These are phyloP conservation scores for Xylariales sp. DNA, from an alignment of 2,329 filamentous ascomycete genomes.

Conservation along the genomic window DNA sequence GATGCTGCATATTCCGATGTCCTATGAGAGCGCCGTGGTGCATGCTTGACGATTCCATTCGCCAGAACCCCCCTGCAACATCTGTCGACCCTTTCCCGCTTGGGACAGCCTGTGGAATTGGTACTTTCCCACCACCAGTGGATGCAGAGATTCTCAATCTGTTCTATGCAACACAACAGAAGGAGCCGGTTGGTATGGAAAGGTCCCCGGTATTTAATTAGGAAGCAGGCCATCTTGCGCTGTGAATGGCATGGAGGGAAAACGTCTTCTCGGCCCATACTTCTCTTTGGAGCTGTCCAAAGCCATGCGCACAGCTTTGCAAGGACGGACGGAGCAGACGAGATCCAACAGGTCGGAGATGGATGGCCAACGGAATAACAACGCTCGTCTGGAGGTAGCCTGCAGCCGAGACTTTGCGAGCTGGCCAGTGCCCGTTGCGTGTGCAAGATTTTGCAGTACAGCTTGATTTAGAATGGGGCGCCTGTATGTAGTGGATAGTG, in stretches of 20 bases:
- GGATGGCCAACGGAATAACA: too few relatives aligned
- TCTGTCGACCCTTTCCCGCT: conserved; percentile 19
- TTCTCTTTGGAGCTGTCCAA: too few relatives aligned
- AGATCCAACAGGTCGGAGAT: too few relatives aligned
- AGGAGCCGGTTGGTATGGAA: too few relatives aligned
- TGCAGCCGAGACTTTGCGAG: background rate
- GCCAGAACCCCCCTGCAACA: conserved; percentile 17
- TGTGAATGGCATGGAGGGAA: too few relatives aligned
- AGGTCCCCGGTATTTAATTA: too few relatives aligned
- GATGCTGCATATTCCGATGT: conserved; percentile 33
- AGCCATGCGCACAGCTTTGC: too few relatives aligned
- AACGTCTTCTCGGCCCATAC: too few relatives aligned
- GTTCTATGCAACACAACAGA: conserved; percentile 4
- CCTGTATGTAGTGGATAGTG: too few relatives aligned
- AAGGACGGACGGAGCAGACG: background rate
- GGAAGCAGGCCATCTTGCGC: too few relatives aligned
- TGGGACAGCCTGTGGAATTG: conserved; percentile 6
- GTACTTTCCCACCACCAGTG: too few relatives aligned
- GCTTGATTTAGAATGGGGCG: too few relatives aligned
- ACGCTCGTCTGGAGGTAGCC: conserved; percentile 7
- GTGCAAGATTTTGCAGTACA: background rate
- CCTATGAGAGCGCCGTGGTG: conserved; percentile 33
- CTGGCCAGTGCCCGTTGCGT: conserved; percentile 2
- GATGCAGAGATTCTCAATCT: conserved; percentile 1
- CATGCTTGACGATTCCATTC: conserved; percentile 29